Base-by-base conservation (phyloP, 192 early-diverging fungal genomes). In the Coemansia sp. region DNA sequence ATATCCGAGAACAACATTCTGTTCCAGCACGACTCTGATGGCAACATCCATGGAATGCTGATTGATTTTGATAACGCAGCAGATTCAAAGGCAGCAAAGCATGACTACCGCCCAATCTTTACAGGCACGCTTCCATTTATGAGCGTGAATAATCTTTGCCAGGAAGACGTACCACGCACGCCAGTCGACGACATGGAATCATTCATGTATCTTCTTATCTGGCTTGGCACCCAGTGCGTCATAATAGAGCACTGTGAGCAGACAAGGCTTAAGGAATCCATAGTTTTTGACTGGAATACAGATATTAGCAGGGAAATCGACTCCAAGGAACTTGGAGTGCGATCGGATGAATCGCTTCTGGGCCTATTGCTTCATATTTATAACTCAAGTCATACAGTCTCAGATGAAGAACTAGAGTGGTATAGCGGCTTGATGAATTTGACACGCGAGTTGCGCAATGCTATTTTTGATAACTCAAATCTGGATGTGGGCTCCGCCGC, bases 41-140 rank as follows among this genome's bases (percentile, higher is more conserved):
- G 51, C 41, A 13, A n/a, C 9, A 54, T 39, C 19, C 37, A 37
- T 15, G 73, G 73, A 2, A 4, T 75, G 1, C 63, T 75, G 11
- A 66, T 75, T n/a, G 73, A 75, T n/a, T 75, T 75, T 49, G 67
- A 65, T 18, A 43, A 42, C 21, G 62, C 63, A 4, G 5, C 62
- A 1, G 57, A 61, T 10, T 6, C 10, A 13, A 41, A 16, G 10
- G 18, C 15, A 2, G 45, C 43, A 6, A 5, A 48, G 26, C 16
- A 15, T 4, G 9, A 3, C 19, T 12, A n/a, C 21, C 45, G 22
- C 11, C 21, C 18, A 2, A 37, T 59, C 41, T 40, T 41, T 32
- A 55, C 51, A 0, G 67, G 62, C 1, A 69, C 73, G 32, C 51
- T 57, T 0, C 73, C 62, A 5, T 75, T 75, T 45, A 75, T 75